Base-by-base conservation (phyloP, 495 filamentous ascomycete species). In the Niebla homalea region DNA sequence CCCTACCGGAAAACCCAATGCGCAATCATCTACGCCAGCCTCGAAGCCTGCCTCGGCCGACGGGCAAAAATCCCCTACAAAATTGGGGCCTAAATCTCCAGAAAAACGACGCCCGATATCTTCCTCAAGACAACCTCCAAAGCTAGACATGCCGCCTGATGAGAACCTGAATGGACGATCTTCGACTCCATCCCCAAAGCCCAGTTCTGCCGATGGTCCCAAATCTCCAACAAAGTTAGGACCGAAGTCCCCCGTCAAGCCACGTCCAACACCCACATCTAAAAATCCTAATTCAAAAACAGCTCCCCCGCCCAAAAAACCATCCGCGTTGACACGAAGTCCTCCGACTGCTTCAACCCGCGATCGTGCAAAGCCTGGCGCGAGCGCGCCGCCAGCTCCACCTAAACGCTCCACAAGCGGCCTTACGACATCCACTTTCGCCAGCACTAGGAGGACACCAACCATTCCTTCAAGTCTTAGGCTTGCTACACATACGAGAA, bases 221-320 rank as follows among this genome's bases (percentile, higher is more conserved):
- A 48, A 48, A 35, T 48, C 45, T 15, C 45, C 45, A 14, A 35
- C 32, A 22, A 48, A 48, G 45, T 12, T 32, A 1, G 29, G 29
- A 12, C 45, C 45, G 4, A 48, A 48, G 45, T 48, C 45, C 11
- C 45, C 45, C 19, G 25, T 36, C 14, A 48, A 48, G 45, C 14
- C 45, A 22, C 23, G 45, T 5, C 16, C 45, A 18, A 18, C 45
- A 36, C 10, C 45, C 14, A 25, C 45, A 6, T 36, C 45, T 5
- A 29, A 35, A 18, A 8, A 20, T 10, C 15, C 10, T 22, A 18
- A 14, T 14, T 25, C 23, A 18, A 29, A 8, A 5, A 21, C 5
- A 12, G 23, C 18, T n/a, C 43, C 45, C 32, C 43, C 43, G n/a
- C 19, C 42, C 5, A 48, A 48, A 26, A 48, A 36, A 16, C 45